Percentiles rank a stretch among this genome's conserved stretches.
Conservation (phyloP, 495 filamentous ascomycete species). For the Podospora australis region DNA sequence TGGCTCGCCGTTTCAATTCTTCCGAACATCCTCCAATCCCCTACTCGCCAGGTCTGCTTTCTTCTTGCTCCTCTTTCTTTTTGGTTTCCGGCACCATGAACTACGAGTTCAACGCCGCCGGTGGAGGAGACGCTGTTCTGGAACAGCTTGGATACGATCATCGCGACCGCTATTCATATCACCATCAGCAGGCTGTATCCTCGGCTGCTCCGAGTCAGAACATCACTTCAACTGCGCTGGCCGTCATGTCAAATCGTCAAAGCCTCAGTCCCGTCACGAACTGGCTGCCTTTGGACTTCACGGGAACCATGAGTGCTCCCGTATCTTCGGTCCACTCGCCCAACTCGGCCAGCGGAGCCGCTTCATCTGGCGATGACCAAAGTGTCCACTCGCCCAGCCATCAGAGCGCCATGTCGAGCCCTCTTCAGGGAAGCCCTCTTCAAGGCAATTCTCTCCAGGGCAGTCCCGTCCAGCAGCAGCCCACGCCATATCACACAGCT, state of each 20-base stretch:
- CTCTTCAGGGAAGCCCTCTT: too few species aligned
- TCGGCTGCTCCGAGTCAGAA: constrained; percentile 36
- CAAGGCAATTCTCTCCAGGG: too few species aligned
- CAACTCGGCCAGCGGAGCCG: constrained; percentile 33
- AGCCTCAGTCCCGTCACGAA: constrained; percentile 33
- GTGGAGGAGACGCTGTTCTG: constrained; percentile 45
- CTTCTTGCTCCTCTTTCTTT: constrained; percentile 16
- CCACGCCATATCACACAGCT: constrained; percentile 40
- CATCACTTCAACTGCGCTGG: constrained; percentile 39
- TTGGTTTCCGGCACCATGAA: constrained; percentile 40
- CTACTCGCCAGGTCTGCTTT: constrained; percentile 12
- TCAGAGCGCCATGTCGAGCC: constrained; percentile 34
- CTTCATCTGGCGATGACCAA: constrained; percentile 41
- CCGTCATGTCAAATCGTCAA: constrained; percentile 36
- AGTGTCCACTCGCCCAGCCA: constrained; percentile 37
- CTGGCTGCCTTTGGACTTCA: constrained; percentile 43
- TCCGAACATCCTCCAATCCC: constrained; percentile 25
- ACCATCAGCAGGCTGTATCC: constrained; percentile 29
- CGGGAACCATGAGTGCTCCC: constrained; percentile 26
- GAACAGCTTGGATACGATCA: constrained; percentile 49
- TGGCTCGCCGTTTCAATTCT: constrained; percentile 24
- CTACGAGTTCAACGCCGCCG: constrained; percentile 49
- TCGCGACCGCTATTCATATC: constrained; percentile 47
- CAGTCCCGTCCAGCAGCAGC: constrained; percentile 43
- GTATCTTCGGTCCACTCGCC: constrained; percentile 34